Conservation (phyloP, 1,284 basidiomycete genomes). For the Trametes polyzona region DNA sequence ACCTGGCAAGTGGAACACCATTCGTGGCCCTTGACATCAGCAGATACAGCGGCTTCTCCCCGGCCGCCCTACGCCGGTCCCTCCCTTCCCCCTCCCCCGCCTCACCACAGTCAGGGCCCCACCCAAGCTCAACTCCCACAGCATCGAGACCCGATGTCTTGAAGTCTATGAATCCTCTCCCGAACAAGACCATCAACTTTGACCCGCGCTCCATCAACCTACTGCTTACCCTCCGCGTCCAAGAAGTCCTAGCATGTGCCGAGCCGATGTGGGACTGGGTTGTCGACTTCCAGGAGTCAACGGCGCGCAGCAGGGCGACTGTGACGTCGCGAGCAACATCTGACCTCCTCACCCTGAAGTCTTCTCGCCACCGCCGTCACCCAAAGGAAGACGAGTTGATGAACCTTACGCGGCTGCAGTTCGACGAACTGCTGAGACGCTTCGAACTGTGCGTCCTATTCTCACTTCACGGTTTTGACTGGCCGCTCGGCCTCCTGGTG, state of each 20-base stretch:
- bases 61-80: conserved; percentile 16
- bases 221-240: conserved; percentile 57
- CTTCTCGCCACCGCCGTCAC: conserved; percentile 18
- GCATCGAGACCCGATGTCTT: conserved; percentile 1
- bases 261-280: conserved; percentile 82
- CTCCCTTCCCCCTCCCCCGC: conserved; percentile 4
- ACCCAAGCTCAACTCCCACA: neutral
- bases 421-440: conserved; percentile 54
- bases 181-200: conserved; percentile 53
- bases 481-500: conserved; percentile 6
- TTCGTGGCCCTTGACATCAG: conserved; percentile 51
- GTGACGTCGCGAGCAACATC: conserved; percentile 3
- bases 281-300: conserved; percentile 46
- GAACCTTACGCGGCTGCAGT: conserved; percentile 58
- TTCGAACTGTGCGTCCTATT: conserved; percentile 61
- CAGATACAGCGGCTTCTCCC: conserved; percentile 42
- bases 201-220: conserved; percentile 62
- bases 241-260: conserved; percentile 65
- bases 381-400: conserved; percentile 44
- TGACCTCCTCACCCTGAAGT: conserved; percentile 5
- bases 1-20: conserved; percentile 2
- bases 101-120: neutral
- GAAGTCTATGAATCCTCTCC: conserved; percentile 41
- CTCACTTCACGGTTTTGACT: conserved; percentile 9
- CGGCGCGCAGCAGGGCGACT: conserved; percentile 2